phyloP scores from a whole-genome alignment of 257 asterid species.

The Dorcoceras hygrometricum region DNA sequence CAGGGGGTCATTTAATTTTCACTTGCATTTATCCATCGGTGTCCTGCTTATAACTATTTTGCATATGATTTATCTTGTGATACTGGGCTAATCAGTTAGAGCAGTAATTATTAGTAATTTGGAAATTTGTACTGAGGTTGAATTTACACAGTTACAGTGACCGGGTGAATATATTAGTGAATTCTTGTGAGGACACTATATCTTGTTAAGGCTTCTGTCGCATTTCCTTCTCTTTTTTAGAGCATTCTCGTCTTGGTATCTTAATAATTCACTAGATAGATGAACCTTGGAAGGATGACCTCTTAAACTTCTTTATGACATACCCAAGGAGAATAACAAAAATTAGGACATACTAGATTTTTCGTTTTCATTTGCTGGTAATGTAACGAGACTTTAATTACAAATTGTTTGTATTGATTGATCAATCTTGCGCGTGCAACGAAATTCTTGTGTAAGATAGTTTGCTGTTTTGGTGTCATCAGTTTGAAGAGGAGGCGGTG shows the following conservation, averaged over 20 bases:
- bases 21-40: neutral
- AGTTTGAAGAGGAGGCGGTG: constrained; percentile 78
- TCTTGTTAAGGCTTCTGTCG: neutral
- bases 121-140: neutral
- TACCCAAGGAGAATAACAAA: neutral
- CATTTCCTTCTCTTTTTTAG: neutral
- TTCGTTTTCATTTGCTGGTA: neutral
- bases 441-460: neutral
- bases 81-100: neutral
- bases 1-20: no score
- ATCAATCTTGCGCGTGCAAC: neutral
- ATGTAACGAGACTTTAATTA: neutral
- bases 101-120: neutral
- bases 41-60: neutral
- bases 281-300: neutral
- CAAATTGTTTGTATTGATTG: neutral
- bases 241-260: no score
- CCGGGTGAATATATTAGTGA: no score
- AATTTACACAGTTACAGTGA: neutral
- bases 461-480: constrained; percentile 18
- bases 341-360: neutral
- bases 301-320: neutral
- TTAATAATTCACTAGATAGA: neutral
- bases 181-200: neutral
- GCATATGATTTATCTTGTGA: neutral